These are phyloP conservation scores for Suillus occidentalis DNA, from an alignment of 768 basidiomycete genomes.

Conservation along the genomic window DNA sequence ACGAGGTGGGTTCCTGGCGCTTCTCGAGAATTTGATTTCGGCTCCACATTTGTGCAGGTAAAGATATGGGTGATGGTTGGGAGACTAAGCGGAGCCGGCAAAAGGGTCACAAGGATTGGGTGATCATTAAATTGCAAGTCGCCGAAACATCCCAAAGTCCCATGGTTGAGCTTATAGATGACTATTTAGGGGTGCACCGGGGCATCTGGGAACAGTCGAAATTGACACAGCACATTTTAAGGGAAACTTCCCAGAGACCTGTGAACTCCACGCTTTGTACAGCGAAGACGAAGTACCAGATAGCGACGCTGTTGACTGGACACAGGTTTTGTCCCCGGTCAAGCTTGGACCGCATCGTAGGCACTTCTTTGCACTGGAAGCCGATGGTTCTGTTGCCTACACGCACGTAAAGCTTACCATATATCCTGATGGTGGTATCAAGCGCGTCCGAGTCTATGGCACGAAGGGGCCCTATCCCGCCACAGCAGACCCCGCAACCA, in stretches of 20 bases:
- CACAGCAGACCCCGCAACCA: neutral
- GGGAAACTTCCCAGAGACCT: conserved; percentile 92
- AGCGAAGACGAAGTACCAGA: conserved; percentile 38
- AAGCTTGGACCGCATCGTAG: conserved; percentile 88
- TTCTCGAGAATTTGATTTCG: neutral
- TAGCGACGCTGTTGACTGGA: conserved; percentile 56
- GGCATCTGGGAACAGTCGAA: conserved; percentile 73
- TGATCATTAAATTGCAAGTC: conserved; percentile 80
- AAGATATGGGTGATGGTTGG: conserved; percentile 98
- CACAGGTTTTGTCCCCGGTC: conserved; percentile 66
- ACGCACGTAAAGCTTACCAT: conserved; percentile 90
- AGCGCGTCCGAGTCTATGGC: conserved; percentile 85
- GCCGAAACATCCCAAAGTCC: conserved; percentile 13
- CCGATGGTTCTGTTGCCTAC: conserved; percentile 55
- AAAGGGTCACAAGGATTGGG: conserved; percentile 88
- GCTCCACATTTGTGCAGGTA: conserved; percentile 39
- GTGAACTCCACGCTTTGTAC: conserved; percentile 67
- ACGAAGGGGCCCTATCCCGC: conserved; percentile 39
- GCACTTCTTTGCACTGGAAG: conserved; percentile 85
- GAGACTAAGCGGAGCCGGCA: conserved; percentile 89
- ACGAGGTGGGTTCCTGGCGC: conserved; percentile 48
- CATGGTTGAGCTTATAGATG: neutral
- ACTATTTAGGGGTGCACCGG: conserved; percentile 62
- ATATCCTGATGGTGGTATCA: conserved; percentile 93
- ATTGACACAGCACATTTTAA: conserved; percentile 96